phyloP scores from a whole-genome alignment of 2,329 filamentous ascomycete species.

The Microthyrium microscopicum region DNA sequence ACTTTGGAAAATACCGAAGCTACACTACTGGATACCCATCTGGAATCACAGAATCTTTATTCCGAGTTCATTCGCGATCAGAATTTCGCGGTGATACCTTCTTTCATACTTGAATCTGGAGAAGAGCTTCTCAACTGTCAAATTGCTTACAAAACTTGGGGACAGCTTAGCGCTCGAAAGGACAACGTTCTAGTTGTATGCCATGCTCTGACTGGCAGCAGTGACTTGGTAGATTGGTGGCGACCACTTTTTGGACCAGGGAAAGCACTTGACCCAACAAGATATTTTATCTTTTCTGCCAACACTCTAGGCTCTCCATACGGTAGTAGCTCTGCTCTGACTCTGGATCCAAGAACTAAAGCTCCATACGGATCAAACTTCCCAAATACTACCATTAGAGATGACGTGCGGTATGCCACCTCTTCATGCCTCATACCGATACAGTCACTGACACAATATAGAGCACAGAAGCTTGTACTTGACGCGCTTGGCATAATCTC shows the following conservation, averaged over 20 bases:
- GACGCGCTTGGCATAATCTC: slow-evolving; percentile 37
- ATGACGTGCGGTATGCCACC: slow-evolving; percentile 10
- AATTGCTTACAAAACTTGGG: slow-evolving; percentile 21
- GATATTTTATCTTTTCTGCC: slow-evolving; percentile 37
- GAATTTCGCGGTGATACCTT: slow-evolving; percentile 14
- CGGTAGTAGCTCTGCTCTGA: slow-evolving; percentile 35
- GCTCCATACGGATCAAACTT: slow-evolving; percentile 10
- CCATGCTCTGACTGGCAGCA: slow-evolving; percentile 38
- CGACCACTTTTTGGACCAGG: slow-evolving; percentile 35
- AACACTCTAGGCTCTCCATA: slow-evolving; percentile 40
- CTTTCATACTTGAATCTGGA: slow-evolving; percentile 16
- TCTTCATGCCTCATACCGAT: background rate
- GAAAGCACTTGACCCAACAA: slow-evolving; percentile 35
- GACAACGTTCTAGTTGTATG: slow-evolving; percentile 50
- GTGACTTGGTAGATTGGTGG: slow-evolving; percentile 41
- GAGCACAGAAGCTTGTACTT: slow-evolving; percentile 37
- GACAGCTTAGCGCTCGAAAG: slow-evolving; percentile 19
- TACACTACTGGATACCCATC: slow-evolving; percentile 4
- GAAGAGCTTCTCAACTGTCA: slow-evolving; percentile 13
- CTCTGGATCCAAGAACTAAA: slow-evolving; percentile 12
- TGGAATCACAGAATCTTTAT: slow-evolving; percentile 14
- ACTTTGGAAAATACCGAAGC: too few relatives aligned
- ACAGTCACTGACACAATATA: slow-evolving; percentile 11
- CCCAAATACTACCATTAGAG: slow-evolving; percentile 11
- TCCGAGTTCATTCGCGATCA: slow-evolving; percentile 14